Evolutionary conservation across 1,284 basidiomycete genomes (phyloP).

Genomic region (Rhodotorula sp.): DNA sequence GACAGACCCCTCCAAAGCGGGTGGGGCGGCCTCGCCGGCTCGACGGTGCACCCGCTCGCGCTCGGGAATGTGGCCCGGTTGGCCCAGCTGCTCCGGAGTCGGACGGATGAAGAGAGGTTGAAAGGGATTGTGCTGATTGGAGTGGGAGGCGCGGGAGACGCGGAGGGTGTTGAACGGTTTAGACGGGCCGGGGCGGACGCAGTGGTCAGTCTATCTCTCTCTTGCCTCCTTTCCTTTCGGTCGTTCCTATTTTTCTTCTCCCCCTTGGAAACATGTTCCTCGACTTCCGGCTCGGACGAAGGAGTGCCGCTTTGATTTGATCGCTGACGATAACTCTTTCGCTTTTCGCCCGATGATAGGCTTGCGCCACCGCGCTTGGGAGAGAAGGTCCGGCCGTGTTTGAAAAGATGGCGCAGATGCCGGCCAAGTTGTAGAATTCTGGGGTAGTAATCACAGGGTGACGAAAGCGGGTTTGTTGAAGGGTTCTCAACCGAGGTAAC

Average conservation of each 20-base stretch:
- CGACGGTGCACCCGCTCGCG: conserved; percentile 61
- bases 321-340: neutral
- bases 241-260: no score
- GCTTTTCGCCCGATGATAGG: conserved; percentile 44
- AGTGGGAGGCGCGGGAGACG: conserved; percentile 70
- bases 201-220: conserved; percentile 49
- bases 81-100: conserved; percentile 54
- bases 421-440: conserved; percentile 9
- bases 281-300: neutral
- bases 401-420: conserved; percentile 52
- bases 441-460: neutral
- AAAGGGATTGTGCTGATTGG: conserved; percentile 63
- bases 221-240: no score
- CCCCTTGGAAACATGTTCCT: neutral
- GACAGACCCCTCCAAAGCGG: conserved; percentile 57
- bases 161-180: conserved; percentile 64
- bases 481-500: conserved; percentile 73
- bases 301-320: neutral
- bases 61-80: conserved; percentile 59
- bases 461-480: neutral
- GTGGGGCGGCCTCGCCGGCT: conserved; percentile 71
- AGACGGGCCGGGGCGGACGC: conserved; percentile 64
- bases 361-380: conserved; percentile 70
- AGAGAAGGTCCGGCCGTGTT: conserved; percentile 65
- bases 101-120: conserved; percentile 42